A percentile compares a stretch with the other conserved stretches of the same genome.
phyloP scores from a whole-genome alignment of 2,329 filamentous ascomycete species.

The Phaeosphaeriaceae sp. region DNA sequence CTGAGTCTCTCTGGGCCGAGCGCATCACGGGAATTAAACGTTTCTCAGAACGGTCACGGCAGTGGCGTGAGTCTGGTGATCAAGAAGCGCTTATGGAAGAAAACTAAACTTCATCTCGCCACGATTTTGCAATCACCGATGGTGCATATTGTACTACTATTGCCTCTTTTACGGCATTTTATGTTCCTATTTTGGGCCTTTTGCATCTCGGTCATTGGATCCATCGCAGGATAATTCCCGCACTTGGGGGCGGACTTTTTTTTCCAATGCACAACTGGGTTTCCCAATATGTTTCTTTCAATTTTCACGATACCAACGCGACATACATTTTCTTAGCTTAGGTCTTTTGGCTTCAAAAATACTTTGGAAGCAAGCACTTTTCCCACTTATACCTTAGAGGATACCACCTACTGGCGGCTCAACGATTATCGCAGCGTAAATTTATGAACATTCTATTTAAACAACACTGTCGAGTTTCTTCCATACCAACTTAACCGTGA shows the following conservation, averaged over 20 bases:
- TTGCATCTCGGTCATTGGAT: slow-evolving; percentile 19
- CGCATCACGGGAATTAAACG: slow-evolving; percentile 81
- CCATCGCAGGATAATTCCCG: not conserved
- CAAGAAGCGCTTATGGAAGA: slow-evolving; percentile 68
- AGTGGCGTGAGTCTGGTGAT: slow-evolving; percentile 88
- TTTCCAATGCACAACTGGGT: slow-evolving; percentile 8
- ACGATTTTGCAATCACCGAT: slow-evolving; percentile 17
- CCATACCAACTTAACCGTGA: not conserved
- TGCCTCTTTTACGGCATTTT: slow-evolving; percentile 21
- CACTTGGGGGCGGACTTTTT: slow-evolving; percentile 2
- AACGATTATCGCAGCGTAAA: slow-evolving; percentile 24
- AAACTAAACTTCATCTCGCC: slow-evolving; percentile 28
- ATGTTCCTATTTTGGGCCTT: slow-evolving; percentile 17
- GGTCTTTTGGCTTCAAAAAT: slow-evolving; percentile 23
- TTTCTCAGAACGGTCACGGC: slow-evolving; percentile 81
- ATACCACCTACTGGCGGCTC: slow-evolving; percentile 24
- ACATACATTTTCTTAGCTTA: slow-evolving; percentile 12
- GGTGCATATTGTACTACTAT: slow-evolving; percentile 29
- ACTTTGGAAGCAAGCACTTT: slow-evolving; percentile 14
- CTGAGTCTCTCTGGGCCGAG: slow-evolving; percentile 87
- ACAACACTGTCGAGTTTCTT: not conserved
- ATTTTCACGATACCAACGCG: slow-evolving; percentile 30
- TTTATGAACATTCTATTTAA: slow-evolving; percentile 20
- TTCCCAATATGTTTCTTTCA: slow-evolving; percentile 10
- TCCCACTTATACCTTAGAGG: slow-evolving; percentile 20